Evolutionary conservation across 306 rosid species (phyloP), one percentile per base, ranked within the genome.

Genomic region (Cucurbita pepo): DNA sequence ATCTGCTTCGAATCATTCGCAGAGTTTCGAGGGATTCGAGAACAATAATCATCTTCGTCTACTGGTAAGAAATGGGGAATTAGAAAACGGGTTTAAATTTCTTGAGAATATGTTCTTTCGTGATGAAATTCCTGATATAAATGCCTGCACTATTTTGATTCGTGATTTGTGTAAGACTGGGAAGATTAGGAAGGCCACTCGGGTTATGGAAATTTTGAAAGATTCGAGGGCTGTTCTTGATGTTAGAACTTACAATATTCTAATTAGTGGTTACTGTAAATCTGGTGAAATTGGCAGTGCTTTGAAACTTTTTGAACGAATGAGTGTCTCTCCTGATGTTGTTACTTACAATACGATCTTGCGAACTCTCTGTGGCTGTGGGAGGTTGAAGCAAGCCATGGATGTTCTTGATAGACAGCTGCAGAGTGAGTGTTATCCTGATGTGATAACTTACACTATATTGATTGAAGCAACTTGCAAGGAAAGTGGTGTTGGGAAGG

Each of bases 401-500:
- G 89, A 85, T 71, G 97, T 95, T 77, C 96, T 91, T 71, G 92
- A 91, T 22, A 66, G 84, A 77, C 92, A 89, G 74, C 16, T 91
- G 79, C 83, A 85, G 30, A 85, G 88, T 78, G 95, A 58, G 60
- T 89, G 97, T 66, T 95, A 91, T 83, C 99, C 99, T 0, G 95
- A 95, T 86, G 97, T 95, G 36, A 80, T 95, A 76, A 91, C 97
- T 0, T 95, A 95, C 75, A 95, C 92, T 9, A 91, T 91, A 60
- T 79, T 95, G 90, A 91, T 95, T 48, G 97, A 95, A 80, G 99
- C 96, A 44, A 89, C 95, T 59, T 95, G 97, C 45, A 95, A 88
- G 71, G 96, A 86, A 73, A 85, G 86, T 50, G 97, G 99, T 15
- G 96, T 95, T 75, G 89, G 76, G 73, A 85, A 95, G 78, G 97